These are phyloP conservation scores for Pseudocercospora musae DNA, from an alignment of 2,329 filamentous ascomycete species.

Conservation along the genomic window DNA sequence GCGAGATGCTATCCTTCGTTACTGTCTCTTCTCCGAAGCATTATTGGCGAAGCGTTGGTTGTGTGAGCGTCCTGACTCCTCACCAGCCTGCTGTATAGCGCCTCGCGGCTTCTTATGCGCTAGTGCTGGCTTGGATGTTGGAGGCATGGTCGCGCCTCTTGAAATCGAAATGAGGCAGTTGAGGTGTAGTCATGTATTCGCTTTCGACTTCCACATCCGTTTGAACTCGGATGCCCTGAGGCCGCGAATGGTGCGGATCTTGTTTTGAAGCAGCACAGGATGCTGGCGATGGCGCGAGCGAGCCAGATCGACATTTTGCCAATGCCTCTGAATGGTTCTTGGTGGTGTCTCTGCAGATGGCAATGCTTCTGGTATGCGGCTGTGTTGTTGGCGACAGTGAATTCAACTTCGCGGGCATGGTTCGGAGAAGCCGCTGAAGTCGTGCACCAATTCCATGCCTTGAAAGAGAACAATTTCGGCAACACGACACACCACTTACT, in stretches of 20 bases:
- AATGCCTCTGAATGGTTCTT: background rate
- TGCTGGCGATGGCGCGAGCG: background rate
- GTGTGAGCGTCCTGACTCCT: background rate
- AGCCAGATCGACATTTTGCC: background rate
- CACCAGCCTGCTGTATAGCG: background rate
- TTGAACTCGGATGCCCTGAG: background rate
- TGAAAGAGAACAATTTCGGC: background rate
- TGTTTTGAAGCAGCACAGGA: background rate
- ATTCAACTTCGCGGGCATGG: background rate
- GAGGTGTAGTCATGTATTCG: background rate
- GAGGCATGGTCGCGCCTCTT: background rate
- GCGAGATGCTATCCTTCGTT: background rate
- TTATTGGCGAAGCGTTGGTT: background rate
- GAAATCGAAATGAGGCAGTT: background rate
- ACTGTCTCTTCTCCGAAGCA: background rate
- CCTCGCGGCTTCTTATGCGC: background rate
- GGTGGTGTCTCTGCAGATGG: background rate
- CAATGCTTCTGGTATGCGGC: background rate
- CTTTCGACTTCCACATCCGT: background rate
- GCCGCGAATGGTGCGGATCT: background rate
- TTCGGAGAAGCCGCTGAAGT: background rate
- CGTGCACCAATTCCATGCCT: background rate
- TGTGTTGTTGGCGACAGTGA: background rate
- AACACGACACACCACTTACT: background rate
- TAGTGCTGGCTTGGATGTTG: background rate